These are phyloP conservation scores for Cystobasidiaceae sp. DNA, from an alignment of 1,284 basidiomycete genomes.

Conservation along the genomic window DNA sequence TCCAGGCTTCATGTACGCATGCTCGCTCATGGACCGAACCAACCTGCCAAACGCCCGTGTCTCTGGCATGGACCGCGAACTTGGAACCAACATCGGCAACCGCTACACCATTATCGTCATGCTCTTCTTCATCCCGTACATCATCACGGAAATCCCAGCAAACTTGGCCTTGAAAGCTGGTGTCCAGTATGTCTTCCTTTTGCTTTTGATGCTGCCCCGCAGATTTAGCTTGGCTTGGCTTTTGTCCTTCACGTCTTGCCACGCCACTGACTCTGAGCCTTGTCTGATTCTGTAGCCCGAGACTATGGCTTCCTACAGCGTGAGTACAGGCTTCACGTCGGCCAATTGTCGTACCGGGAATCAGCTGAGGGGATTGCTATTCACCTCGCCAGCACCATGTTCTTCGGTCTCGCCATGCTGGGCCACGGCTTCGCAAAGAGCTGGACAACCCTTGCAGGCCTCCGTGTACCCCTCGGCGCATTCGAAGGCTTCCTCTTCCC, in stretches of 20 bases:
- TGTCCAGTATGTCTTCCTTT: conserved; percentile 12
- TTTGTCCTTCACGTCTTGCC: not conserved
- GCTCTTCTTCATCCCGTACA: conserved; percentile 49
- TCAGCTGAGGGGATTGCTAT: not conserved
- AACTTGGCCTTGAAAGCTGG: conserved; percentile 47
- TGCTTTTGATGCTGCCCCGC: not conserved
- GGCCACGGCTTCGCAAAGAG: conserved; percentile 45
- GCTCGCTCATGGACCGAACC: not conserved
- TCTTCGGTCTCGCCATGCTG: conserved; percentile 42
- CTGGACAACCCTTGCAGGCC: conserved; percentile 46
- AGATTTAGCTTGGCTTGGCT: not conserved
- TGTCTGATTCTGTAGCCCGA: conserved; percentile 42
- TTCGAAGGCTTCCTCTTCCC: conserved; percentile 42
- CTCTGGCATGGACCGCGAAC: conserved; percentile 42
- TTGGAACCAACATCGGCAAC: conserved; percentile 44
- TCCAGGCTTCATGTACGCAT: not conserved
- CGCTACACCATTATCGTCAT: conserved; percentile 46
- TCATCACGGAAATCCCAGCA: conserved; percentile 39
- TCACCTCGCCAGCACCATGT: not conserved
- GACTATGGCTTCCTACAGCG: conserved; percentile 48
- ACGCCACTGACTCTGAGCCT: not conserved
- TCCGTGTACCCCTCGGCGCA: conserved; percentile 48
- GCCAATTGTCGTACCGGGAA: not conserved
- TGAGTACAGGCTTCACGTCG: not conserved
- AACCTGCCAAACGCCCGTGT: not conserved